phyloP scores from a whole-genome alignment of 1,284 basidiomycete species.

The Exobasidium cylindrosporum region DNA sequence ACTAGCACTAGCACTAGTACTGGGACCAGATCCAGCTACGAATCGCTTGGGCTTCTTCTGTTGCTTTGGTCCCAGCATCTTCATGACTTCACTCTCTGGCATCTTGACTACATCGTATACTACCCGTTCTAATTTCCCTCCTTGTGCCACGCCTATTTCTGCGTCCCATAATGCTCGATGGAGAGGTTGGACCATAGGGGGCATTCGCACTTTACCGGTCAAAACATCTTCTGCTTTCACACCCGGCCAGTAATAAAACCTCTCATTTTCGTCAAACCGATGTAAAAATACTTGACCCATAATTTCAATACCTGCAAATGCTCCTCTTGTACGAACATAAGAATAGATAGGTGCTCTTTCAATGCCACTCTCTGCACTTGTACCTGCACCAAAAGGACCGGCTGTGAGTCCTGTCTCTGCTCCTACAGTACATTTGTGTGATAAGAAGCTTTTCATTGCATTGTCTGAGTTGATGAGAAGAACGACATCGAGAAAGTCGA shows the following conservation, averaged over 20 bases:
- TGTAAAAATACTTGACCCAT: conserved; percentile 45
- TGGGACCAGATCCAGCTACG: conserved; percentile 16
- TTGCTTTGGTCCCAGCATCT: conserved; percentile 13
- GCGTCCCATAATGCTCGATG: conserved; percentile 59
- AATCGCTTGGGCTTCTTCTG: neutral
- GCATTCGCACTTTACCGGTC: conserved; percentile 52
- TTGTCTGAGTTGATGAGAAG: conserved; percentile 55
- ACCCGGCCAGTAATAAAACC: conserved; percentile 52
- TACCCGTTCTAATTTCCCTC: conserved; percentile 45
- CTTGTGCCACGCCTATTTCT: conserved; percentile 60
- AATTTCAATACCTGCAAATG: conserved; percentile 53
- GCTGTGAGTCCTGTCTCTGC: conserved; percentile 60
- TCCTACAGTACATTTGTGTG: conserved; percentile 61
- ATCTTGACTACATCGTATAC: conserved; percentile 33
- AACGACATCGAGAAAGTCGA: conserved; percentile 48
- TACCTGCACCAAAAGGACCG: conserved; percentile 61
- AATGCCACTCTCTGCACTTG: conserved; percentile 58
- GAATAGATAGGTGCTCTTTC: conserved; percentile 51
- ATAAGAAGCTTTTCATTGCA: conserved; percentile 60
- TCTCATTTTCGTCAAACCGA: conserved; percentile 51
- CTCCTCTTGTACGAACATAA: conserved; percentile 51
- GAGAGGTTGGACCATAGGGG: conserved; percentile 57
- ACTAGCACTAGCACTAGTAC: neutral
- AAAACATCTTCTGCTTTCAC: conserved; percentile 46
- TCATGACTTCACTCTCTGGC: conserved; percentile 18